phyloP scores from a whole-genome alignment of 768 basidiomycete genomes.

The Agrocybe pediades region DNA sequence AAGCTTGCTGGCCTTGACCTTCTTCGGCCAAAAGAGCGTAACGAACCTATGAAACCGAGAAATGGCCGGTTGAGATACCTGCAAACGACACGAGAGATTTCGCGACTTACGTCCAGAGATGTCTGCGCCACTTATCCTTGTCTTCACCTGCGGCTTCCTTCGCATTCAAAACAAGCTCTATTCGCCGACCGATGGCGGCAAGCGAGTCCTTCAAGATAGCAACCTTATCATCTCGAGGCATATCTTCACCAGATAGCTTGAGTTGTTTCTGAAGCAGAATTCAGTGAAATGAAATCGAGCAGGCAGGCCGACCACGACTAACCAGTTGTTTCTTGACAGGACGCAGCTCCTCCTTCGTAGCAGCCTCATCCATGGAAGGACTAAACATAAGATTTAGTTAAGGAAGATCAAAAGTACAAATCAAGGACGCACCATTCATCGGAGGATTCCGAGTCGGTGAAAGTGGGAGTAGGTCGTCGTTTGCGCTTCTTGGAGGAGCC shows the following conservation, averaged over 20 bases:
- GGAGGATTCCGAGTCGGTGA: constrained; percentile 92
- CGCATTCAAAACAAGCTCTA: constrained; percentile 76
- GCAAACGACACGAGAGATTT: not conserved
- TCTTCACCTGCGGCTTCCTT: constrained; percentile 84
- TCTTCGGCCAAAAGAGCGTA: constrained; percentile 96
- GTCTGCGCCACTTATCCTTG: constrained; percentile 83
- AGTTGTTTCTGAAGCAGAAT: constrained; percentile 75
- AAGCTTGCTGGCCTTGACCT: constrained; percentile 90
- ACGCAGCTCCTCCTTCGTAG: constrained; percentile 92
- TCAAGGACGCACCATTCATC: constrained; percentile 76
- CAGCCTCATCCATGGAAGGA: constrained; percentile 92
- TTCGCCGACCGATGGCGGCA: constrained; percentile 89
- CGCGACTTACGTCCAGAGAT: constrained; percentile 91
- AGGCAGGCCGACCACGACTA: constrained; percentile 26
- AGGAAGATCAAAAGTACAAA: not conserved
- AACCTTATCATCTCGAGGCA: constrained; percentile 95
- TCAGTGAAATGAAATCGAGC: constrained; percentile 14
- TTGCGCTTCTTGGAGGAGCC: constrained; percentile 75
- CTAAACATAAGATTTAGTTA: constrained; percentile 38
- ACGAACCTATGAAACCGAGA: constrained; percentile 64
- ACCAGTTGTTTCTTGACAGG: constrained; percentile 97
- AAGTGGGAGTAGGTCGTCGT: constrained; percentile 93
- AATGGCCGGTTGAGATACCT: constrained; percentile 8
- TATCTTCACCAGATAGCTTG: constrained; percentile 89
- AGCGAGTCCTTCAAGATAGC: constrained; percentile 94